Base-by-base conservation (phyloP, 108 stramenopile genomes). In the Parietichytrium sp. region DNA sequence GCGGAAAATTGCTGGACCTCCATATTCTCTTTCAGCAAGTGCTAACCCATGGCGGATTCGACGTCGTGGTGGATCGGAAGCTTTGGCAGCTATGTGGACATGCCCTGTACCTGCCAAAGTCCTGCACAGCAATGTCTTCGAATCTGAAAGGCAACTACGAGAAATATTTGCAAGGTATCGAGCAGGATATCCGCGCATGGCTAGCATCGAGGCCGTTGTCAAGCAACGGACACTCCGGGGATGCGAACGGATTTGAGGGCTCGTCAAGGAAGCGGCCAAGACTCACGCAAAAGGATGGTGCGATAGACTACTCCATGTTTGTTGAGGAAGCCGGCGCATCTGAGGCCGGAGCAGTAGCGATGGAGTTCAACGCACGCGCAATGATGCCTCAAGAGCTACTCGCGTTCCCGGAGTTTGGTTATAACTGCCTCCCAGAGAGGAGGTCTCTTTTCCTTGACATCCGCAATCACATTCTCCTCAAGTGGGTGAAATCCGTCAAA, bases 321-420 rank as follows among this genome's bases (percentile, higher is more conserved):
- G 33, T 72, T 23, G 61, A 72, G 38, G 61, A 72, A n/a, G 20
- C 45, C 10, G 29, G 23, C 0, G 38, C 12, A 45, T 42, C 36
- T 33, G 61, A 72, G 20, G 33, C 61, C 20, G 61, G 61, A 0
- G 61, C 61, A 33, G 45, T 72, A n/a, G 61, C 61, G n/a, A 72
- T 72, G 61, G 38, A 72, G 38, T 72, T 45, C 3, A 72, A 72
- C 20, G 61, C 61, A 10, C 61, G 61, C 33, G 61, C 61, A n/a
- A 72, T 72, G 61, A 72, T 72, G 61, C 61, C 61, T 6, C 61
- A 72, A 20, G 61, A 72, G 61, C 61, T 72, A 16, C 33, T 72
- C 1, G 61, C 61, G 10, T 72, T 72, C 1, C 61, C 61, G 0
- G 61, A 72, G 61, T 72, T 33, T 27, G 61, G 61, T 2, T 72